Evolutionary conservation across 345 rosid species (phyloP), one percentile per base, ranked within the genome.

Genomic region (Citrus cavaleriei): DNA sequence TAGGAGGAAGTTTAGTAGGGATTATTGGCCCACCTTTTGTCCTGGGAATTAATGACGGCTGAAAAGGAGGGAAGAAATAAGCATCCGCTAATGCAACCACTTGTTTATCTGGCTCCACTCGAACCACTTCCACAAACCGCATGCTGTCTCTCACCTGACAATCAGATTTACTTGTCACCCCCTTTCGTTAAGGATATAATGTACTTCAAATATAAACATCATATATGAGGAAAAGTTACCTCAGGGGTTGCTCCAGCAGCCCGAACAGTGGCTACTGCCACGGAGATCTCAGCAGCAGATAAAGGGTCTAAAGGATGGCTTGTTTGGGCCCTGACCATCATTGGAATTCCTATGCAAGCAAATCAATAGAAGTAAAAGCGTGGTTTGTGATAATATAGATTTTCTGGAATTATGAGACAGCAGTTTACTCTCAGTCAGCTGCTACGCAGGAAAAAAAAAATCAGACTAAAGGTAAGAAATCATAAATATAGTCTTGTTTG

Each of bases 221-320:
- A 37, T 7, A 70, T 62, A 16, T 65, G 32, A n/a, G 35, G 40
- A 24, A 57, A 32, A 49, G 28, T 58, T 10, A 89, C 92, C 93
- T 92, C 96, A 4, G 96, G 94, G 70, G 93, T 92, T 78, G 90
- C 87, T 70, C 96, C 96, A 65, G 94, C 96, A 58, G 96, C 94
- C 65, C 97, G 80, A 57, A 92, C 94, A 76, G 97, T 92, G 58
- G 91, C 90, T 58, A 92, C 92, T 13, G 97, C 97, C 72, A 92
- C 94, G 4, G 94, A 82, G 74, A 92, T 90, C 83, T 92, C 97
- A 21, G 97, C 94, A 68, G 97, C 93, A 0, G 94, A 85, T 70
- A 92, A 84, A 65, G 97, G 94, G 81, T 92, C 97, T 85, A 92
- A 81, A 27, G 97, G 97, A 80, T 92, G 97, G 79, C 93, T 85